These are phyloP conservation scores for Ceratopteris richardii DNA, from an alignment of 75 land plant species.

Conservation along the genomic window DNA sequence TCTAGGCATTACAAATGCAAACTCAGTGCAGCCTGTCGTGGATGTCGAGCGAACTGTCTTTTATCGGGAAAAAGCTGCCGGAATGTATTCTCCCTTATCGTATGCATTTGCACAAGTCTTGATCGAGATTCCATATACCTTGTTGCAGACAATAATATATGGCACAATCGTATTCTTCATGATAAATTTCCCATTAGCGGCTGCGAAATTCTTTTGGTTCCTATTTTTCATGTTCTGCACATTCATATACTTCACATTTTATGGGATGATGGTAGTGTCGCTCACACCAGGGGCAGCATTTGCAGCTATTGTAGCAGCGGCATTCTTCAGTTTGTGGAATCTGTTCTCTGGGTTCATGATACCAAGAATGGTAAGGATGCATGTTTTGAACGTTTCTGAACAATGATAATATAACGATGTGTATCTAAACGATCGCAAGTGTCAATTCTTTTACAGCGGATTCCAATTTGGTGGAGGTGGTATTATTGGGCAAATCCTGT, in stretches of 20 bases:
- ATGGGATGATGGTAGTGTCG: slow-evolving; percentile 37
- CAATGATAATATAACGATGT: not conserved
- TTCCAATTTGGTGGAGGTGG: slow-evolving; percentile 98
- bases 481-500: slow-evolving; percentile 89
- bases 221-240: slow-evolving; percentile 25
- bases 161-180: slow-evolving; percentile 14
- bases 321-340: slow-evolving; percentile 24
- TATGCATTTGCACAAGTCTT: slow-evolving; percentile 60
- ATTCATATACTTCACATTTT: slow-evolving; percentile 26
- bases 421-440: not conserved
- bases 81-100: slow-evolving; percentile 61
- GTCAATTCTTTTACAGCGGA: slow-evolving; percentile 25
- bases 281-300: slow-evolving; percentile 21
- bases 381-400: not conserved
- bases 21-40: slow-evolving; percentile 45
- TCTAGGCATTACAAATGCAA: slow-evolving; percentile 35
- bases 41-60: slow-evolving; percentile 48
- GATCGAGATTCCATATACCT: slow-evolving; percentile 16
- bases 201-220: slow-evolving; percentile 18
- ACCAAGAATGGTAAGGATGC: slow-evolving; percentile 14
- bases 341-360: slow-evolving; percentile 36
- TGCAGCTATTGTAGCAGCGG: slow-evolving; percentile 13
- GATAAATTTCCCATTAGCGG: slow-evolving; percentile 20
- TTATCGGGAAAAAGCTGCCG: slow-evolving; percentile 60
- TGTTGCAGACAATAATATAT: slow-evolving; percentile 18